These are phyloP conservation scores for Candida sanyiensis DNA, from an alignment of 805 yeast species.

Conservation along the genomic window DNA sequence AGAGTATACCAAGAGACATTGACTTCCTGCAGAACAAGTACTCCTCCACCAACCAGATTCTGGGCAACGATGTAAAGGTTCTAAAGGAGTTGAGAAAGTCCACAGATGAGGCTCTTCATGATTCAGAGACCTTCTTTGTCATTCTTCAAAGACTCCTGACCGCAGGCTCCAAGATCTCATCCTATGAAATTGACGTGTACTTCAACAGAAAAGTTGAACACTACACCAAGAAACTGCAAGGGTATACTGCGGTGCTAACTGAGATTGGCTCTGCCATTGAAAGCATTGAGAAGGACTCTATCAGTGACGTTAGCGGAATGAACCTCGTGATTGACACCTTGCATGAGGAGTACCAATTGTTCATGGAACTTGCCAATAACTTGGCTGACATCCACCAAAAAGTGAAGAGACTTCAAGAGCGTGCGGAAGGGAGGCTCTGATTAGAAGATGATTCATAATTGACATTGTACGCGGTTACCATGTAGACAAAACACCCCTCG, in stretches of 20 bases:
- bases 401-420: slow-evolving; percentile 29
- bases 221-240: slow-evolving; percentile 40
- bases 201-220: slow-evolving; percentile 38
- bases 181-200: slow-evolving; percentile 51
- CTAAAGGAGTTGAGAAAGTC: slow-evolving; percentile 40
- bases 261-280: slow-evolving; percentile 60
- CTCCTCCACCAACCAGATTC: slow-evolving; percentile 59
- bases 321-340: slow-evolving; percentile 55
- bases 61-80: slow-evolving; percentile 42
- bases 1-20: slow-evolving; percentile 69
- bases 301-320: slow-evolving; percentile 36
- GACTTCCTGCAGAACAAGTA: slow-evolving; percentile 56
- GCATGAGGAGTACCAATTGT: slow-evolving; percentile 60
- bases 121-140: slow-evolving; percentile 48
- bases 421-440: slow-evolving; percentile 12
- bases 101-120: slow-evolving; percentile 35
- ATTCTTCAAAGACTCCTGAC: slow-evolving; percentile 44
- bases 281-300: slow-evolving; percentile 50
- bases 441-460: no score
- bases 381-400: slow-evolving; percentile 66
- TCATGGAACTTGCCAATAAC: slow-evolving; percentile 70
- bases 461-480: background rate
- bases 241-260: slow-evolving; percentile 38
- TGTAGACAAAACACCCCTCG: no score
- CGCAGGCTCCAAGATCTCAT: slow-evolving; percentile 54